A percentile compares a stretch with the other conserved stretches of the same genome.
These are phyloP conservation scores for Saccharomyces jurei DNA, from an alignment of 805 yeast genomes.

Conservation along the genomic window DNA sequence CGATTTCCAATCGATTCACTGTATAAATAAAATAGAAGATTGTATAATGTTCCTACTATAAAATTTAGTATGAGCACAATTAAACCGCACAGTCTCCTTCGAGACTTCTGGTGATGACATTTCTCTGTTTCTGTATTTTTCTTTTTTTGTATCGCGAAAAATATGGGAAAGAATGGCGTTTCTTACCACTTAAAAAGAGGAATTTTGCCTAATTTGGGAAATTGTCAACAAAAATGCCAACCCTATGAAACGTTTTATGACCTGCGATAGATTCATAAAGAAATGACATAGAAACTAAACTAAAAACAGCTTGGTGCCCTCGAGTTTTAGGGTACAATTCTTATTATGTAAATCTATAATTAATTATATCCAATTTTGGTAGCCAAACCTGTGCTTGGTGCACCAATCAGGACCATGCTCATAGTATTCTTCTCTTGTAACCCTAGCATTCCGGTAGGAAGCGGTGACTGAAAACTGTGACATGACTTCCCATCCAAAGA, in stretches of 20 bases:
- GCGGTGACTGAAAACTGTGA: constrained; percentile 35
- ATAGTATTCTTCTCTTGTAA: constrained; percentile 71
- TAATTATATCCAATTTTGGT: constrained; percentile 30
- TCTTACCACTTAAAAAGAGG: neutral
- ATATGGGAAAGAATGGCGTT: neutral
- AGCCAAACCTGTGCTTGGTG: constrained; percentile 36
- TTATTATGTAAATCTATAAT: neutral
- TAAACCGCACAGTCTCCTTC: neutral
- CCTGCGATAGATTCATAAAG: neutral
- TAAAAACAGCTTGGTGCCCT: neutral
- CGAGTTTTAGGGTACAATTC: neutral
- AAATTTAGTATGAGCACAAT: neutral
- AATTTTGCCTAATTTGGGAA: neutral
- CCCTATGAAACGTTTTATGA: neutral
- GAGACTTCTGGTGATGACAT: neutral
- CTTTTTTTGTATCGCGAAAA: neutral
- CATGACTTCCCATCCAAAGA: constrained; percentile 56
- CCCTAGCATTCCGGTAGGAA: constrained; percentile 41
- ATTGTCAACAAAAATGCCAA: neutral
- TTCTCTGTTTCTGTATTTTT: neutral
- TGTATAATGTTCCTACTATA: neutral
- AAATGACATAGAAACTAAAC: neutral
- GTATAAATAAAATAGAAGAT: neutral
- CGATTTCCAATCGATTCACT: neutral
- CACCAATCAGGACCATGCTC: constrained; percentile 66